Evolutionary conservation across 257 asterid species (phyloP).

Genomic region (Eustoma russellianum): DNA sequence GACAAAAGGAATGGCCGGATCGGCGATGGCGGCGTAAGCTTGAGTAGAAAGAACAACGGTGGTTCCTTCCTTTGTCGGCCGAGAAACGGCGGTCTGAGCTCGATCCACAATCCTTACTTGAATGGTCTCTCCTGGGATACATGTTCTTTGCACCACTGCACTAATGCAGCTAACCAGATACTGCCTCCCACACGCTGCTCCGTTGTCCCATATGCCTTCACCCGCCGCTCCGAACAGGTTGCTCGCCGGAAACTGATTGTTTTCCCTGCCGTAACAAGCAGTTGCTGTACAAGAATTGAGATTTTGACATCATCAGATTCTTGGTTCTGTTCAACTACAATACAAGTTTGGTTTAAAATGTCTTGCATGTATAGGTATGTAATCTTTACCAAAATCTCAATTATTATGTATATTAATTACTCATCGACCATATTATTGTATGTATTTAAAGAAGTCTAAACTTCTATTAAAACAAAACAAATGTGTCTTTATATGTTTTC

Average conservation of each 20-base stretch:
- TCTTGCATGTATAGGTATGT: no score
- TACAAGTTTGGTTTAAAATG: no score
- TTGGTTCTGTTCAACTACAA: no score
- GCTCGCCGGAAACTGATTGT: constrained; percentile 58
- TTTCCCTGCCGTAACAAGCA: constrained; percentile 48
- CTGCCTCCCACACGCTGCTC: constrained; percentile 82
- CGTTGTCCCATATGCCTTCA: constrained; percentile 72
- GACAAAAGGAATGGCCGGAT: constrained; percentile 19
- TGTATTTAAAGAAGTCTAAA: no score
- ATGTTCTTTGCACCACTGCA: constrained; percentile 29
- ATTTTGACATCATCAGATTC: no score
- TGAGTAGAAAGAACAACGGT: constrained; percentile 48
- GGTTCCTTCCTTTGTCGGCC: constrained; percentile 27
- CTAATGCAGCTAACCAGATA: constrained; percentile 66
- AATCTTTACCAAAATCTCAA: no score
- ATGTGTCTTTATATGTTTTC: no score
- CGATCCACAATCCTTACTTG: constrained; percentile 56
- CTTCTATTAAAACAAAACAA: no score
- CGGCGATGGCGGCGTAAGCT: constrained; percentile 41
- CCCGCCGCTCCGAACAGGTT: constrained; percentile 72
- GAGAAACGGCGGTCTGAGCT: constrained; percentile 30
- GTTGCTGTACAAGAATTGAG: constrained; percentile 31
- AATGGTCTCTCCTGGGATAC: constrained; percentile 34
- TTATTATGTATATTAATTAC: no score
- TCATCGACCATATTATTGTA: no score